These are phyloP conservation scores for Cryptomeria japonica DNA, from an alignment of 75 land plant species.

Conservation along the genomic window DNA sequence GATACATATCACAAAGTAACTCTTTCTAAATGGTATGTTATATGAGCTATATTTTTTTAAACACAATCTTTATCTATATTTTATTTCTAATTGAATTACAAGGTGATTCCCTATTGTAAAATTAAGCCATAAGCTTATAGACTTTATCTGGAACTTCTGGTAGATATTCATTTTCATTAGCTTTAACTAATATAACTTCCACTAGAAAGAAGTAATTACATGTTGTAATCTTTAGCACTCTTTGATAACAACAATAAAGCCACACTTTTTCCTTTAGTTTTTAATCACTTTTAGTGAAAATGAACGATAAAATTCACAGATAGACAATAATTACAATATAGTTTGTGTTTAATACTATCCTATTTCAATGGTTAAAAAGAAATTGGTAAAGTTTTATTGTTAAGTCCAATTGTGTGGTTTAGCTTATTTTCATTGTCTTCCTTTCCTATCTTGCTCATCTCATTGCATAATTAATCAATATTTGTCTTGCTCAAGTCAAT, in stretches of 20 bases:
- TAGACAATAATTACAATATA: background rate
- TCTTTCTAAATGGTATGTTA: too few relatives aligned
- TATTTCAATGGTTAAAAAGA: too few relatives aligned
- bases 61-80: background rate
- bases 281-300: background rate
- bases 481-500: too few relatives aligned
- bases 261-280: background rate
- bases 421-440: too few relatives aligned
- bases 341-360: background rate
- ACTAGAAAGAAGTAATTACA: slow-evolving; percentile 17
- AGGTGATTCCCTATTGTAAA: slow-evolving; percentile 52
- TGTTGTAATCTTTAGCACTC: background rate
- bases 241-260: background rate
- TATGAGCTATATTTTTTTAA: too few relatives aligned
- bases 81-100: slow-evolving; percentile 15
- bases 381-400: too few relatives aligned
- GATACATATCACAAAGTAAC: background rate
- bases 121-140: slow-evolving; percentile 63
- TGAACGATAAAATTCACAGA: background rate
- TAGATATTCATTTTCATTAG: slow-evolving; percentile 45
- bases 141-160: slow-evolving; percentile 51
- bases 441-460: too few relatives aligned
- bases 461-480: too few relatives aligned
- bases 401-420: too few relatives aligned
- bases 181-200: slow-evolving; percentile 14